phyloP scores from a whole-genome alignment of 192 early-diverging fungal genomes.

The Backusella macrospora region DNA sequence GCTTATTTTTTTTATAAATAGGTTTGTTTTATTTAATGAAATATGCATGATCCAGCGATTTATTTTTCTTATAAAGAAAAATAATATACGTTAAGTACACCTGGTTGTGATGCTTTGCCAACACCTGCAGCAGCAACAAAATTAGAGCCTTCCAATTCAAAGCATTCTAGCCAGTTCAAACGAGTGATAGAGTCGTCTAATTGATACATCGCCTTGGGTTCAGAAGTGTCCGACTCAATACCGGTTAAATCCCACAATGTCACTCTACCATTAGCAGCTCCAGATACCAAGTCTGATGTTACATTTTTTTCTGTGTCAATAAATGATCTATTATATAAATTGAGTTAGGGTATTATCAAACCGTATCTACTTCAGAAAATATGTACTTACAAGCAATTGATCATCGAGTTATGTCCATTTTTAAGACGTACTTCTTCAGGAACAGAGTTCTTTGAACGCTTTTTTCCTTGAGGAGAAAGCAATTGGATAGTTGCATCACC shows the following conservation, averaged over 20 bases:
- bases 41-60: background rate
- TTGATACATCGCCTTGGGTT: background rate
- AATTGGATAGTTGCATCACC: conserved; percentile 52
- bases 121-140: conserved; percentile 20
- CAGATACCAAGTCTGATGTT: conserved; percentile 24
- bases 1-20: background rate
- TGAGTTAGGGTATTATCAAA: background rate
- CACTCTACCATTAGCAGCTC: conserved; percentile 33
- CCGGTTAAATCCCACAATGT: conserved; percentile 23
- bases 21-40: background rate
- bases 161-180: conserved; percentile 19
- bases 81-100: conserved; percentile 9
- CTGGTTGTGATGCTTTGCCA: conserved; percentile 2
- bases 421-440: conserved; percentile 9
- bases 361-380: background rate
- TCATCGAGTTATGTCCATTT: conserved; percentile 33
- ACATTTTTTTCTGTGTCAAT: background rate
- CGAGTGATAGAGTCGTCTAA: conserved; percentile 16
- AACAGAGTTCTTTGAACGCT: background rate
- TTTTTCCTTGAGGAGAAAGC: conserved; percentile 19
- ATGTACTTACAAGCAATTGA: conserved; percentile 32
- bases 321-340: conserved; percentile 6
- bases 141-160: background rate
- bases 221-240: background rate
- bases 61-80: background rate